Conservation (phyloP, 768 basidiomycete species). For the Suillus placidus region DNA sequence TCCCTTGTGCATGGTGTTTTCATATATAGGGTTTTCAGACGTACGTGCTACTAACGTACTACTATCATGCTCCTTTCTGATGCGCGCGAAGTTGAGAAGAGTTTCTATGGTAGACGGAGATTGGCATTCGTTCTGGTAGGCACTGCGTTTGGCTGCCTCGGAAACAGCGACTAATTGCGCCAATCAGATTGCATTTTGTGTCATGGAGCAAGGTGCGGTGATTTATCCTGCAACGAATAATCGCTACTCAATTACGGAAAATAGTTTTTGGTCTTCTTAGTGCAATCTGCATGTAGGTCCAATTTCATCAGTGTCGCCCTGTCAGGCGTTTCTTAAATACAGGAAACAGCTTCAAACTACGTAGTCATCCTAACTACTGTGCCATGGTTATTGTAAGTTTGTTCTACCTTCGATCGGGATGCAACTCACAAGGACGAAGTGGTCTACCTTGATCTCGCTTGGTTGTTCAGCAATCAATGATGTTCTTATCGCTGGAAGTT, state of each 20-base stretch:
- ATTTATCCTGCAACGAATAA: background rate
- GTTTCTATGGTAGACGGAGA: background rate
- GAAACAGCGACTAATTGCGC: background rate
- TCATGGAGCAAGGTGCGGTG: conserved; percentile 2
- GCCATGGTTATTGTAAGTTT: background rate
- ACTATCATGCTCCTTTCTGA: background rate
- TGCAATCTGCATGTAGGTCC: background rate
- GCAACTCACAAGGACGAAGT: conserved; percentile 17
- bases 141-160: too few species aligned
- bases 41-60: background rate
- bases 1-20: conserved; percentile 2
- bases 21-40: background rate
- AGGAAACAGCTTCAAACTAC: background rate
- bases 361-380: background rate
- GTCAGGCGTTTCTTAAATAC: background rate
- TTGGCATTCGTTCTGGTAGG: background rate
- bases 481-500: conserved; percentile 25
- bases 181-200: background rate
- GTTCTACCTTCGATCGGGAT: background rate
- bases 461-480: conserved; percentile 25
- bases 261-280: background rate
- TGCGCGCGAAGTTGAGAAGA: background rate
- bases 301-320: background rate
- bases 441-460: conserved; percentile 24
- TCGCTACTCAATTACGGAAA: background rate